A percentile compares a stretch with the other conserved stretches of the same genome.
Evolutionary conservation across 129 eudicot genomes (phyloP).

Genomic region (Dittrichia graveolens): DNA sequence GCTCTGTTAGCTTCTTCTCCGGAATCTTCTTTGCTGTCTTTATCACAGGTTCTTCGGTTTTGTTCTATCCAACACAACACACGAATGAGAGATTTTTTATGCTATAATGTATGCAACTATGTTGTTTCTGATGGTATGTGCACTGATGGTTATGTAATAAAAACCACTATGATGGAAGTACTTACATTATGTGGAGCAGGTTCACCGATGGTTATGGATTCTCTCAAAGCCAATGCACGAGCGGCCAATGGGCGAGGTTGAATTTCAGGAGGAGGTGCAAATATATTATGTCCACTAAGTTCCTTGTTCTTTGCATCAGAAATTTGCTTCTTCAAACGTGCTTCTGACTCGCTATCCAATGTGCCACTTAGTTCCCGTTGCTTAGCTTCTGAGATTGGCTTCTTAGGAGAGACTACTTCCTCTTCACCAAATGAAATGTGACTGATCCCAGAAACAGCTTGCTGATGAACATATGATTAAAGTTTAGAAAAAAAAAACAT

Average conservation of each 20-base stretch:
- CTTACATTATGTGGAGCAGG: constrained; percentile 50
- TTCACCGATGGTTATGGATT: constrained; percentile 74
- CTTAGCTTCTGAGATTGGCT: constrained; percentile 77
- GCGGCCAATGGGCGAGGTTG: constrained; percentile 77
- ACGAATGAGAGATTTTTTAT: not conserved
- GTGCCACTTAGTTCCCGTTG: constrained; percentile 90
- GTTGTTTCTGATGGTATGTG: not conserved
- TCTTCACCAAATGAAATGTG: constrained; percentile 87
- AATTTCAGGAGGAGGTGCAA: constrained; percentile 93
- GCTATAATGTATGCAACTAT: not conserved
- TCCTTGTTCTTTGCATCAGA: constrained; percentile 81
- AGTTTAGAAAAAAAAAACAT: not conserved
- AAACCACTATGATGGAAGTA: not conserved
- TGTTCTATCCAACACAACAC: constrained; percentile 25
- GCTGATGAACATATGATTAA: constrained; percentile 41
- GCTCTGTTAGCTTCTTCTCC: constrained; percentile 73
- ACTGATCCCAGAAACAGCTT: constrained; percentile 82
- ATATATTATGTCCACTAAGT: constrained; percentile 86
- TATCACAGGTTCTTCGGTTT: constrained; percentile 48
- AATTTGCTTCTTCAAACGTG: constrained; percentile 79
- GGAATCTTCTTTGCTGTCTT: constrained; percentile 96
- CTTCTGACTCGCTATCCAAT: constrained; percentile 72
- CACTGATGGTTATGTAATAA: not conserved
- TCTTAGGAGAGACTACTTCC: constrained; percentile 72
- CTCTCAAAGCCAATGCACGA: constrained; percentile 67